phyloP scores from a whole-genome alignment of 2,329 filamentous ascomycete species.

The Aspergillus niger region DNA sequence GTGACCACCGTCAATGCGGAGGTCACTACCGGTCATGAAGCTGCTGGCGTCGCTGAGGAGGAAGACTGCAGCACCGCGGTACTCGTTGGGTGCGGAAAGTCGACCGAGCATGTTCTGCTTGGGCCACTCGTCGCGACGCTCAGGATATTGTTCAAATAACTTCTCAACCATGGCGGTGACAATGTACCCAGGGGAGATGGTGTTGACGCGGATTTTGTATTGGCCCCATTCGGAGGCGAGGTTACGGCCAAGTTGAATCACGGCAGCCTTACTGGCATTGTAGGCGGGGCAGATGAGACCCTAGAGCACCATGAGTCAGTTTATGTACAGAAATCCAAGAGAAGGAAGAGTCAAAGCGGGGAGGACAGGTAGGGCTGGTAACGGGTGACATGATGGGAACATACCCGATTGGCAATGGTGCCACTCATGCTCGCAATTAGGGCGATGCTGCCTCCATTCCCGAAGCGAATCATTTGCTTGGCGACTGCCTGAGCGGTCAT shows the following conservation, averaged over 20 bases:
- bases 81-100: constrained; percentile 68
- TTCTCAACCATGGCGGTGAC: constrained; percentile 50
- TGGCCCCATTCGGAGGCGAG: constrained; percentile 53
- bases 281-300: constrained; percentile 53
- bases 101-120: constrained; percentile 81
- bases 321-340: neutral
- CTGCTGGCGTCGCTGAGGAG: constrained; percentile 52
- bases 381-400: constrained; percentile 10
- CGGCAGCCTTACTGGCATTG: constrained; percentile 52
- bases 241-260: constrained; percentile 50
- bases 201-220: constrained; percentile 53
- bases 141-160: constrained; percentile 64
- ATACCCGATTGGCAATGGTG: constrained; percentile 55
- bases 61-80: constrained; percentile 58
- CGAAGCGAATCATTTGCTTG: constrained; percentile 64
- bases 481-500: constrained; percentile 66
- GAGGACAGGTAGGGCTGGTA: neutral
- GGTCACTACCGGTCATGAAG: constrained; percentile 59
- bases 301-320: constrained; percentile 26
- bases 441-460: constrained; percentile 61
- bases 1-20: constrained; percentile 58
- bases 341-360: neutral
- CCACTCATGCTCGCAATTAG: constrained; percentile 66
- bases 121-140: constrained; percentile 78
- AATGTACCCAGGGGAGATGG: constrained; percentile 52